Evolutionary conservation across 306 rosid genomes (phyloP).

Genomic region (Castanea sativa): DNA sequence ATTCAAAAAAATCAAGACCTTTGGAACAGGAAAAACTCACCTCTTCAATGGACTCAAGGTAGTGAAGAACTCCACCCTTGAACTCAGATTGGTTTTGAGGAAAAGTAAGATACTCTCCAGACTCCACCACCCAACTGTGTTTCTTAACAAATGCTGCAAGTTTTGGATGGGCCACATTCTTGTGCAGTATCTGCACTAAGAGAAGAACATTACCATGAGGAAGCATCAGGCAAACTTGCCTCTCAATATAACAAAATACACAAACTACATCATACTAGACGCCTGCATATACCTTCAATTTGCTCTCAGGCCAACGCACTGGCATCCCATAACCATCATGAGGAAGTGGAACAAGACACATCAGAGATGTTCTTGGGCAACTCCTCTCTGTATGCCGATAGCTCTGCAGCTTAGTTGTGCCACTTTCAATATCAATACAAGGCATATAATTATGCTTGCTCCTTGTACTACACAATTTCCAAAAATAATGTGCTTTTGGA

Average conservation of each 20-base stretch:
- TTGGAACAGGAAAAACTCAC: conserved; percentile 36
- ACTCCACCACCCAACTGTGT: conserved; percentile 71
- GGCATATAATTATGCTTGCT: conserved; percentile 96
- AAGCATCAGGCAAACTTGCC: conserved; percentile 10
- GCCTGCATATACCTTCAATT: conserved; percentile 55
- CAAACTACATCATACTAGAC: conserved; percentile 1
- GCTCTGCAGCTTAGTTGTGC: conserved; percentile 55
- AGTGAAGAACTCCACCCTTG: conserved; percentile 81
- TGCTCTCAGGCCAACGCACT: conserved; percentile 84
- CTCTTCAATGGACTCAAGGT: conserved; percentile 96
- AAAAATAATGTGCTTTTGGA: conserved; percentile 61
- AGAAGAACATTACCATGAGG: conserved; percentile 29
- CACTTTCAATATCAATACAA: conserved; percentile 72
- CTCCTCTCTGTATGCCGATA: conserved; percentile 92
- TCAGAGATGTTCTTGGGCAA: conserved; percentile 62
- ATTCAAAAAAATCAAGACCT: not conserved
- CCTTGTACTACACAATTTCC: conserved; percentile 74
- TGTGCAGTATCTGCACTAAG: conserved; percentile 75
- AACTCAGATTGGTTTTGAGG: conserved; percentile 77
- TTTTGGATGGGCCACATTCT: conserved; percentile 93
- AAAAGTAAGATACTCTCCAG: conserved; percentile 73
- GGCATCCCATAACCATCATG: conserved; percentile 57
- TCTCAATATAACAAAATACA: conserved; percentile 7
- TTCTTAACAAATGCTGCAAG: conserved; percentile 74
- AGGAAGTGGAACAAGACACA: conserved; percentile 91